These are phyloP conservation scores for Papiliotrema flavescens DNA, from an alignment of 1,284 basidiomycete species.

Conservation along the genomic window DNA sequence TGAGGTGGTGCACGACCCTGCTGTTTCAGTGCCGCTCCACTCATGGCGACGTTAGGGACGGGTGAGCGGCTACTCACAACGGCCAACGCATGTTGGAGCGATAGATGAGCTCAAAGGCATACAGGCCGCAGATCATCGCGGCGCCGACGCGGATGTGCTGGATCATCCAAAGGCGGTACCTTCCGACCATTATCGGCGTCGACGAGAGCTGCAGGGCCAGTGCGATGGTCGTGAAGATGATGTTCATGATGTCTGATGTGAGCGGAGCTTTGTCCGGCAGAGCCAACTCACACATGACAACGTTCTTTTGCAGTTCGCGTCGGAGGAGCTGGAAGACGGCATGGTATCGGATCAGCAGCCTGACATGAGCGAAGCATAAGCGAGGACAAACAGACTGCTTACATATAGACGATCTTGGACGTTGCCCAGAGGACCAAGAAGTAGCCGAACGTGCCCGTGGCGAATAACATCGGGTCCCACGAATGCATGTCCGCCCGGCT, in stretches of 20 bases:
- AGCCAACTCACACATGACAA: conserved; percentile 3
- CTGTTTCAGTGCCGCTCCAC: background rate
- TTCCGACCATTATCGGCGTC: background rate
- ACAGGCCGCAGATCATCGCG: background rate
- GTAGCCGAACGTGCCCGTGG: background rate
- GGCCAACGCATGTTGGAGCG: background rate
- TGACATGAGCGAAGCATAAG: background rate
- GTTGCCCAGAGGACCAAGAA: background rate
- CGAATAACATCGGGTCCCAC: conserved; percentile 1
- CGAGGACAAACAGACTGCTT: background rate
- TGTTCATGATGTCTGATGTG: background rate
- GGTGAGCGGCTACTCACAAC: background rate
- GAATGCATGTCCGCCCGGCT: background rate
- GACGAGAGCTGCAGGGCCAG: background rate
- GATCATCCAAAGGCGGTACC: background rate
- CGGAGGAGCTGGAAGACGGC: background rate
- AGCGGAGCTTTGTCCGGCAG: background rate
- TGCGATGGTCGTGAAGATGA: background rate
- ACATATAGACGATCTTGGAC: background rate
- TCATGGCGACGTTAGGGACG: too few species aligned
- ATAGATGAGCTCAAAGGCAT: background rate
- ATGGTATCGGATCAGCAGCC: background rate
- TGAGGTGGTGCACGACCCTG: background rate
- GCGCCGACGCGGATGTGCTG: background rate
- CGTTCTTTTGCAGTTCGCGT: background rate